Evolutionary conservation across 768 basidiomycete species (phyloP).

Genomic region (Rhizopogon salebrosus): DNA sequence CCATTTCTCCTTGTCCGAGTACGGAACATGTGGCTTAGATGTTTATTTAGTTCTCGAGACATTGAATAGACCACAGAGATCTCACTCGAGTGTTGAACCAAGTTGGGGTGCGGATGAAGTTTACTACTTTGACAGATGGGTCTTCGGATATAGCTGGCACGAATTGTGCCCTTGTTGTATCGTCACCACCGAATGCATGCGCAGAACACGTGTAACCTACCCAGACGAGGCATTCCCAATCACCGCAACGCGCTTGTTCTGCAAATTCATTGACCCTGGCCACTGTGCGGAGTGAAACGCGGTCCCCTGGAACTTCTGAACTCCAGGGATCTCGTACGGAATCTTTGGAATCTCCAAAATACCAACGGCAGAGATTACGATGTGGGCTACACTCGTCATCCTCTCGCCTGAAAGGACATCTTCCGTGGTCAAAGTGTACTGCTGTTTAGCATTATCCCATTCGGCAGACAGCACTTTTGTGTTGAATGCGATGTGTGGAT

Average conservation of each 20-base stretch:
- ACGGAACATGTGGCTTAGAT: constrained; percentile 36
- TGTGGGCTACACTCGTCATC: constrained; percentile 31
- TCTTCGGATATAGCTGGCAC: constrained; percentile 50
- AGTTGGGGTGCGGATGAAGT: constrained; percentile 57
- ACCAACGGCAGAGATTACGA: constrained; percentile 48
- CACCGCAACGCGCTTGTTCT: constrained; percentile 33
- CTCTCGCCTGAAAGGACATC: constrained; percentile 28
- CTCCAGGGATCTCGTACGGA: constrained; percentile 29
- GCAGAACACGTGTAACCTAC: constrained; percentile 25
- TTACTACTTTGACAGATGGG: constrained; percentile 45
- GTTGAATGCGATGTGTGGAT: constrained; percentile 37
- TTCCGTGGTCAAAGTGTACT: constrained; percentile 32
- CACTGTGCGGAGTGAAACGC: constrained; percentile 53
- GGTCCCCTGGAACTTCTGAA: constrained; percentile 39
- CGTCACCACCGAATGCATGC: constrained; percentile 3
- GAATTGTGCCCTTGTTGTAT: constrained; percentile 49
- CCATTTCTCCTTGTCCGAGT: constrained; percentile 38
- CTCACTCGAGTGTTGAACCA: constrained; percentile 55
- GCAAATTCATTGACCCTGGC: constrained; percentile 34
- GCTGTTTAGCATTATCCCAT: constrained; percentile 36
- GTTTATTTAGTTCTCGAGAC: constrained; percentile 16
- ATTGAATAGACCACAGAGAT: background rate
- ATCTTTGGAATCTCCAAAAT: constrained; percentile 40
- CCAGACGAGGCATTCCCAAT: constrained; percentile 67
- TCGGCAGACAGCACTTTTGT: constrained; percentile 36